Percentiles rank a stretch among this genome's conserved stretches.
These are phyloP conservation scores for Rauvolfia tetraphylla DNA, from an alignment of 257 asterid genomes.

Conservation along the genomic window DNA sequence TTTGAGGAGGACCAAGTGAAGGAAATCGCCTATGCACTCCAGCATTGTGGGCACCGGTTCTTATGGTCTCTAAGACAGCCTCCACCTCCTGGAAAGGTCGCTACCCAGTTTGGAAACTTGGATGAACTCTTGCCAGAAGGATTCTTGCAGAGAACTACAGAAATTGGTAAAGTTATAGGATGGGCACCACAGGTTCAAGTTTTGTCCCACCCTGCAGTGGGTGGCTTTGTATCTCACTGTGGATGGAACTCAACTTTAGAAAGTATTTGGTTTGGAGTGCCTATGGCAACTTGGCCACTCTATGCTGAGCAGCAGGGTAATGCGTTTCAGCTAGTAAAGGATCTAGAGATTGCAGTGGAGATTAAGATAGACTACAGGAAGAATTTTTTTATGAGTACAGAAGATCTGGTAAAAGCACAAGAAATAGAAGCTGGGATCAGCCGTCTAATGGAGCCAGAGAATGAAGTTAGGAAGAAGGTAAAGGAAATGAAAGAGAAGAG, in stretches of 20 bases:
- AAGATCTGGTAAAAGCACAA: not conserved
- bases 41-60: constrained; percentile 25
- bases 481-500: constrained; percentile 9
- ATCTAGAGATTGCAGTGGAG: constrained; percentile 28
- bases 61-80: constrained; percentile 46
- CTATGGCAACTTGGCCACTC: constrained; percentile 40
- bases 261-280: constrained; percentile 41
- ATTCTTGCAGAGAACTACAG: constrained; percentile 29
- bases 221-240: constrained; percentile 49
- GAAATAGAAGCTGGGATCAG: not conserved
- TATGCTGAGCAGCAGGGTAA: constrained; percentile 42
- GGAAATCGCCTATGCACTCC: constrained; percentile 35
- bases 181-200: constrained; percentile 42
- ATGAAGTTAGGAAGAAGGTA: not conserved
- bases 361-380: not conserved
- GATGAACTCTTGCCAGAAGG: constrained; percentile 30
- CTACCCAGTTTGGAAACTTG: not conserved
- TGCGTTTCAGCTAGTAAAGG: constrained; percentile 29
- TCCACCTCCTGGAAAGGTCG: not conserved
- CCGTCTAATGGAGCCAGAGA: not conserved
- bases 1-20: constrained; percentile 29
- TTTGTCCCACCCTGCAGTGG: constrained; percentile 33
- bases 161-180: constrained; percentile 37
- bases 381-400: not conserved
- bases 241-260: constrained; percentile 43